A percentile compares a stretch with the other conserved stretches of the same genome.
Evolutionary conservation across 495 filamentous ascomycete genomes (phyloP).

Genomic region (Talaromyces stipitatus): DNA sequence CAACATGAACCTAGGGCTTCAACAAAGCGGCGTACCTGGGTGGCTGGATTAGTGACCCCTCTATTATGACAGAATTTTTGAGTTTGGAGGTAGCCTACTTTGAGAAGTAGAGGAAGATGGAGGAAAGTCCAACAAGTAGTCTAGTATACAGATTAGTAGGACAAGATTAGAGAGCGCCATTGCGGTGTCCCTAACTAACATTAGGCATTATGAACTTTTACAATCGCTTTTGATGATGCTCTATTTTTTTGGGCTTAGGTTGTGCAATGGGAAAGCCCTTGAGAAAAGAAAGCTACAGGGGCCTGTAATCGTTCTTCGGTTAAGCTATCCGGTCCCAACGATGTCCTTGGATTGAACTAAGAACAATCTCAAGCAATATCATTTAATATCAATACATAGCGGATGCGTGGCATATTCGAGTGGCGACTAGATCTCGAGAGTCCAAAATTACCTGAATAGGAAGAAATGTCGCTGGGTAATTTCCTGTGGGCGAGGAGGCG

Average conservation of each 20-base stretch:
- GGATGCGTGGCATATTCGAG: not conserved
- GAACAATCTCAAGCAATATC: no score
- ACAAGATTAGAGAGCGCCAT: no score
- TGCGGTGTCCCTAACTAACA: no score
- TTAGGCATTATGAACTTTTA: no score
- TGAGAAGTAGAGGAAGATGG: no score
- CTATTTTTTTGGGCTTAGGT: no score
- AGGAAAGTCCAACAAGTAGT: no score
- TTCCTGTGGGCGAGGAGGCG: not conserved
- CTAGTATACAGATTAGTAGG: no score
- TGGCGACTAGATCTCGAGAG: not conserved
- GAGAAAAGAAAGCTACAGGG: not conserved
- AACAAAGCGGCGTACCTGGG: not conserved
- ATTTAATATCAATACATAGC: not conserved
- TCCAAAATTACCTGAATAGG: not conserved
- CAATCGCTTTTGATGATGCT: not conserved
- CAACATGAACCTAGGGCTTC: not conserved
- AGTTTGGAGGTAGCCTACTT: no score
- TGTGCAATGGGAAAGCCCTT: no score
- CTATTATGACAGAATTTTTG: not conserved
- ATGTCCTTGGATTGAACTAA: not conserved
- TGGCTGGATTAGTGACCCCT: not conserved
- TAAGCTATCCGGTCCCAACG: not conserved
- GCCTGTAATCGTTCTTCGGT: not conserved
- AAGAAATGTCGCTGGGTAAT: not conserved